A percentile compares a stretch with the other conserved stretches of the same genome.
Evolutionary conservation across 2,329 filamentous ascomycete species (phyloP).

Genomic region (Plectosphaerella sp.): DNA sequence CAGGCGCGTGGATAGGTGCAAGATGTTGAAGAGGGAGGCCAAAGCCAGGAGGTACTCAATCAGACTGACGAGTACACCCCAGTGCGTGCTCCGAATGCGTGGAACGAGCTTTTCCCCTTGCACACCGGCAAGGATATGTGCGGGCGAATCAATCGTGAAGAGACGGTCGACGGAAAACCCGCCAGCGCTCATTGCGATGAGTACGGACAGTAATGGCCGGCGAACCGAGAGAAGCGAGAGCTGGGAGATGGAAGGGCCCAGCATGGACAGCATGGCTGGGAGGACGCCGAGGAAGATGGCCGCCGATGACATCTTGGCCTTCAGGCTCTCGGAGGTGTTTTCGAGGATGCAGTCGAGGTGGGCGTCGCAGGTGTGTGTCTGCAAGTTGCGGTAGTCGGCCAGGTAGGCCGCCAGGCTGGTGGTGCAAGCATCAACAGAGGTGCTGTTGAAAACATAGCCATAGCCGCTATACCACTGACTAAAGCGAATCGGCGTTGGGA

Average conservation of each 20-base stretch:
- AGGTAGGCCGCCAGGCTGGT: neutral
- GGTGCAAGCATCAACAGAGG: neutral
- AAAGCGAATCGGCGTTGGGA: neutral
- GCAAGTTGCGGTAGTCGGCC: neutral
- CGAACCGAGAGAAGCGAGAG: neutral
- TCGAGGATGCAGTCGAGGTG: neutral
- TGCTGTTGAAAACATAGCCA: neutral
- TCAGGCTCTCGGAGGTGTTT: neutral
- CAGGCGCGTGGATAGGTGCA: neutral
- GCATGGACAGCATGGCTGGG: neutral
- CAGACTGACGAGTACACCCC: neutral
- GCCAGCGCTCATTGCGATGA: neutral
- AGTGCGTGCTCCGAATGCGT: neutral
- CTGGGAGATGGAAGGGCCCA: slow-evolving; percentile 1
- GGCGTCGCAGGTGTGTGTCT: neutral
- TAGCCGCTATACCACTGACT: neutral
- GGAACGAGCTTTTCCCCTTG: neutral
- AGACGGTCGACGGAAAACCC: neutral
- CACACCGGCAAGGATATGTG: neutral
- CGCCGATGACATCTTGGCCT: slow-evolving; percentile 1
- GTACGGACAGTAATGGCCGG: neutral
- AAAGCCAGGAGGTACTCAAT: neutral
- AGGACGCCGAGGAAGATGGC: slow-evolving; percentile 1
- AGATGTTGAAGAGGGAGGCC: neutral
- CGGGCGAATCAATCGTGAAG: neutral